Percentiles rank a stretch among this genome's conserved stretches.
These are phyloP conservation scores for Pyrus hybrid DNA, from an alignment of 331 rosid genomes.

Conservation along the genomic window DNA sequence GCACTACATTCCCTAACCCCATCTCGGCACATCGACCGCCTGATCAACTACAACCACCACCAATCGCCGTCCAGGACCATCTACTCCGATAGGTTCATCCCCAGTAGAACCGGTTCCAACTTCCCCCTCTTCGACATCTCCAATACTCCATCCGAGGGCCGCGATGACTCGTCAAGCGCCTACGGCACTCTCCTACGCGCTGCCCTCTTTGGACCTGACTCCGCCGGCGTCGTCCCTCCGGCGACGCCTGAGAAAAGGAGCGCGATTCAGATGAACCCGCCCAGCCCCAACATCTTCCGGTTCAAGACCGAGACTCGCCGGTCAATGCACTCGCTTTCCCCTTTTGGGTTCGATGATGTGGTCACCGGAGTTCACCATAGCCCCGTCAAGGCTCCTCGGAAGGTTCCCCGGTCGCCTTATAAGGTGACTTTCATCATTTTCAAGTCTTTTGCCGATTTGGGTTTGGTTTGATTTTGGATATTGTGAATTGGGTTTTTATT, in stretches of 20 bases:
- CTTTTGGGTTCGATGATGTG: slow-evolving; percentile 63
- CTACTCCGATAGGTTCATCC: slow-evolving; percentile 91
- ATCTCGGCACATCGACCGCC: slow-evolving; percentile 64
- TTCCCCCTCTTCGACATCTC: slow-evolving; percentile 67
- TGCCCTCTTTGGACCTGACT: slow-evolving; percentile 61
- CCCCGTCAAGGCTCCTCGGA: slow-evolving; percentile 75
- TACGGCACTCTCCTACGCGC: slow-evolving; percentile 62
- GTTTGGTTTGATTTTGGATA: neutral
- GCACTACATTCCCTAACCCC: slow-evolving; percentile 22
- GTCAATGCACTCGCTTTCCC: slow-evolving; percentile 77
- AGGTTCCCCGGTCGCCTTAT: slow-evolving; percentile 92
- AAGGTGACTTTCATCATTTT: slow-evolving; percentile 38
- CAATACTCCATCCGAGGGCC: slow-evolving; percentile 42
- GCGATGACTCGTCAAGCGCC: slow-evolving; percentile 65
- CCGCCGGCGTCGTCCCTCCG: slow-evolving; percentile 46
- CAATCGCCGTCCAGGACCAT: slow-evolving; percentile 74
- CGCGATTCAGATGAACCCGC: slow-evolving; percentile 30
- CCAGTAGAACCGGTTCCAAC: slow-evolving; percentile 88
- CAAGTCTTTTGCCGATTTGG: neutral
- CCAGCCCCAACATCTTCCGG: slow-evolving; percentile 77
- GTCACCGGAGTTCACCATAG: slow-evolving; percentile 60
- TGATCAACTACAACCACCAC: slow-evolving; percentile 66
- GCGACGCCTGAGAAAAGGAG: slow-evolving; percentile 56
- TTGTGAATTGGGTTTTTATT: neutral
- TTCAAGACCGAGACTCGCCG: slow-evolving; percentile 81